Evolutionary conservation across 192 early-diverging fungal genomes (phyloP), one percentile per base, ranked within the genome.

Genomic region (Coemansia sp.): DNA sequence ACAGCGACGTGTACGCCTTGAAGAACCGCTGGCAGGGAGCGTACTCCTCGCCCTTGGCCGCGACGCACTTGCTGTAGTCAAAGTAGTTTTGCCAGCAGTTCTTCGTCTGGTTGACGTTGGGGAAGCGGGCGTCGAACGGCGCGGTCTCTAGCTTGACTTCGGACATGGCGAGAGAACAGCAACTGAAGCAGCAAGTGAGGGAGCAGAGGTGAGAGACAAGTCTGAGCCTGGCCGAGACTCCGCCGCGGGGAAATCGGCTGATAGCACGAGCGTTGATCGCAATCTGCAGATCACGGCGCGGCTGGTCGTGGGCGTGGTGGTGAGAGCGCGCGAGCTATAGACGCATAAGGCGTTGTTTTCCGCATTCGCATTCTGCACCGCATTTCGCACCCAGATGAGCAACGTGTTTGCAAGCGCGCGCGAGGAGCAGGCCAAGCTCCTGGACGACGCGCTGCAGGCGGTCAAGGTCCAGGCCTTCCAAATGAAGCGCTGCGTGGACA

Each of bases 61-160:
- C 78, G 27, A 92, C 81, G 66, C 96, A 99, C 76, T 84, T 82
- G 78, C 77, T 78, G 72, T 89, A 95, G 76, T 99, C 96, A 46
- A 85, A 83, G 76, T 95, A 99, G 84, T 94, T 92, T 82, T 99
- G 96, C 91, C 92, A 95, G 85, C 96, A 99, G 85, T 89, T 86
- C 83, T 91, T 94, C 60, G 90, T 94, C 85, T 99, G 93, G 81
- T 98, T 96, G 65, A 84, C 85, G 87, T 98, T 98, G 56, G 95
- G 95, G 85, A 98, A 98, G 59, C 83, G 80, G 23, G 76, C 69
- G 45, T 78, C 76, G 38, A 78, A 78, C 29, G 45, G 42, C 23
- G 44, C 51, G 23, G 76, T 78, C 41, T 60, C 35, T 28, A 73
- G 41, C 36, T 73, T 60, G 30, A 54, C 30, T n/a, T 64, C 56